Evolutionary conservation across 192 early-diverging fungal species (phyloP).

Genomic region (Dissophora ornata): DNA sequence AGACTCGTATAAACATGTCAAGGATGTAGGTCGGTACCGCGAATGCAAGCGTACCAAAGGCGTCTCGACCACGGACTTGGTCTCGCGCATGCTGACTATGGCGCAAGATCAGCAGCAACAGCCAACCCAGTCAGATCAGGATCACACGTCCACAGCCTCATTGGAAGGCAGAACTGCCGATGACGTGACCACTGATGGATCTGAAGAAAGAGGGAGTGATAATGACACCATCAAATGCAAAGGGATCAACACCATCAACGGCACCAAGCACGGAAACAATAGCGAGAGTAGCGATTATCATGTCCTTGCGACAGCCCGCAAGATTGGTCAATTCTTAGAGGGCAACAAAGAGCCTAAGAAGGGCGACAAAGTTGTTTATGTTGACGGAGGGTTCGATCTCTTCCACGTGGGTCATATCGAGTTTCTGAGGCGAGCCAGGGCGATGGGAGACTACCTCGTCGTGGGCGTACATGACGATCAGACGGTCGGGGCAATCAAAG

Average conservation of each 20-base stretch:
- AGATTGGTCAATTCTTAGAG: conserved; percentile 83
- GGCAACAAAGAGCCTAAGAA: conserved; percentile 74
- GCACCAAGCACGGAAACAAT: conserved; percentile 27
- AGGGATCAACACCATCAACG: conserved; percentile 44
- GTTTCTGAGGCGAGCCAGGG: conserved; percentile 84
- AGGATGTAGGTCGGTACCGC: conserved; percentile 85
- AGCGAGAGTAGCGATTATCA: conserved; percentile 68
- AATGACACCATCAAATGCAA: not conserved
- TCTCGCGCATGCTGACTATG: conserved; percentile 93
- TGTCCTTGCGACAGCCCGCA: conserved; percentile 82
- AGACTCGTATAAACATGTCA: conserved; percentile 91
- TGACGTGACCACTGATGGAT: too few species aligned
- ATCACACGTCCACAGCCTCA: too few species aligned
- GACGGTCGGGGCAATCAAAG: conserved; percentile 84
- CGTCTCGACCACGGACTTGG: conserved; percentile 93
- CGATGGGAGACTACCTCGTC: conserved; percentile 84
- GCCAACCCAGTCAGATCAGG: too few species aligned
- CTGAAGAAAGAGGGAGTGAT: too few species aligned
- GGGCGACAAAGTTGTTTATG: conserved; percentile 84
- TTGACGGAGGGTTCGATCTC: conserved; percentile 92
- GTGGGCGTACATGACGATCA: conserved; percentile 93
- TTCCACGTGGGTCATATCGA: conserved; percentile 93
- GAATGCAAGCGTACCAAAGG: conserved; percentile 94
- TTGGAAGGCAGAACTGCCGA: too few species aligned
- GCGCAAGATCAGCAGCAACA: conserved; percentile 48